Base-by-base conservation (phyloP, 73 alveolate species). In the Loxodes magnus region DNA sequence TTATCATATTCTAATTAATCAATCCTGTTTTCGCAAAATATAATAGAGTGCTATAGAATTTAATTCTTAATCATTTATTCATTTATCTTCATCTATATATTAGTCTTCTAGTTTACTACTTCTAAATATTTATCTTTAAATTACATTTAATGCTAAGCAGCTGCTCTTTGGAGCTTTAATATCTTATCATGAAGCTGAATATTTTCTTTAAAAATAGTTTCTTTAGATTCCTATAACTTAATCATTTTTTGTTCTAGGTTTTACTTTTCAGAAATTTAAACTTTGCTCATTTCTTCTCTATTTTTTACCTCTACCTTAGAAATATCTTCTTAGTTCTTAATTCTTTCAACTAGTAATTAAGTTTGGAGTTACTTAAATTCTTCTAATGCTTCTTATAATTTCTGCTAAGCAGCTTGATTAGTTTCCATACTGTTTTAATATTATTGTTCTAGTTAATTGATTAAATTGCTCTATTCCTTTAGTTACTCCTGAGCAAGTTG, bases 401-500 rank as follows among this genome's bases (percentile, higher is more conserved):
- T 12, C 17, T 10, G 28, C 44, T 4, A 51, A 36, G 39, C 28
- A 10, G 4, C 43, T 64, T 43, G 55, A 51, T 25, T 4, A 19
- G 22, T 51, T 56, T 60, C 50, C 5, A 22, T 31, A n/a, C 23
- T 12, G 19, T n/a, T 16, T 34, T 29, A 56, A 1, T 23, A 0
- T 23, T 36, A 33, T 16, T 3, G 15, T 26, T 23, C 12, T 29
- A 31, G 52, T 50, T 64, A 39, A 51, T 66, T 60, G 22, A 49
- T 56, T 7, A 56, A 5, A 52, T 63, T 51, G 42, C 37, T 62
- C 12, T 52, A 20, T 52, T 63, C 46, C 25, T 63, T 51, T 15
- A 31, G 23, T 0, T 39, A 24, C 34, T 70, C 84, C 17, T n/a
- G 26, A 23, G 34, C 38, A 2, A 28, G 3, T 27, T 54, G 38